phyloP scores from a whole-genome alignment of 1,139 yeast species.

The Yamadazyma kanchanaburiensis region DNA sequence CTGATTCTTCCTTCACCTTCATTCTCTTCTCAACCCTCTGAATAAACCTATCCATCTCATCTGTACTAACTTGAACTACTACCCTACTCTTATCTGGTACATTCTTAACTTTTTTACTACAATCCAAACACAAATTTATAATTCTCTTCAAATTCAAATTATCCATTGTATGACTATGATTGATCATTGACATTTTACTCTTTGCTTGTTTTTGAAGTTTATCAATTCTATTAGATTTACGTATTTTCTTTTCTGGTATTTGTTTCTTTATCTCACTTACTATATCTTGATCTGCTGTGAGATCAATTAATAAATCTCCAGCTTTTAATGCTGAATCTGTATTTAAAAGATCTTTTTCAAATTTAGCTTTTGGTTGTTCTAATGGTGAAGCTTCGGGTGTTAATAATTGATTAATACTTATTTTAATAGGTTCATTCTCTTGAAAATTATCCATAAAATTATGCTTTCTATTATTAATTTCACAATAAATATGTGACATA shows the following conservation, averaged over 20 bases:
- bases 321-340: slow-evolving; percentile 3
- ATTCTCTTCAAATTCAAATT: slow-evolving; percentile 21
- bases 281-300: slow-evolving; percentile 2
- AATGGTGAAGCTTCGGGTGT: slow-evolving; percentile 39
- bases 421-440: slow-evolving; percentile 2
- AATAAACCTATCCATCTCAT: slow-evolving; percentile 10
- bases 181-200: slow-evolving; percentile 12
- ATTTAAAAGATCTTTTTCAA: slow-evolving; percentile 6
- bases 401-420: slow-evolving; percentile 20
- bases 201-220: slow-evolving; percentile 5
- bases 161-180: slow-evolving; percentile 12
- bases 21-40: no score
- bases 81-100: slow-evolving; percentile 6
- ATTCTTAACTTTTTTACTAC: slow-evolving; percentile 11
- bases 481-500: slow-evolving; percentile 36
- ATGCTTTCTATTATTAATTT: slow-evolving; percentile 25
- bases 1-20: no score
- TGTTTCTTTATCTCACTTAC: slow-evolving; percentile 2
- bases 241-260: slow-evolving; percentile 1
- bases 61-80: slow-evolving; percentile 8
- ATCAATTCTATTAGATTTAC: slow-evolving; percentile 7
- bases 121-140: slow-evolving; percentile 18
- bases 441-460: slow-evolving; percentile 14
- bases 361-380: slow-evolving; percentile 11
- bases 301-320: slow-evolving; percentile 3